Evolutionary conservation across 306 rosid genomes (phyloP).

Genomic region (Malus orientalis): DNA sequence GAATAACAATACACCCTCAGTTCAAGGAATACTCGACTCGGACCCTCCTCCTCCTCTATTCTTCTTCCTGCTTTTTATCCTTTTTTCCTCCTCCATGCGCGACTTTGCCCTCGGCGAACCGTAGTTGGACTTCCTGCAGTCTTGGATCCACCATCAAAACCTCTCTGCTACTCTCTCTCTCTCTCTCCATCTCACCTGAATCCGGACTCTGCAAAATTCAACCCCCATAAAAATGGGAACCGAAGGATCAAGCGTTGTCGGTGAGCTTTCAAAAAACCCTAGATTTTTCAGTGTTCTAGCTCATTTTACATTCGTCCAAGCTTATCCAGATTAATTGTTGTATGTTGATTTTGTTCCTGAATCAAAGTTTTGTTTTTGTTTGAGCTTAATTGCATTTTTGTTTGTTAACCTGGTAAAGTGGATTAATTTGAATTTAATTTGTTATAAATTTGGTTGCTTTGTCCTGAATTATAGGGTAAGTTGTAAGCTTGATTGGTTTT

Average conservation of each 20-base stretch:
- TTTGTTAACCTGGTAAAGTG: too few species aligned
- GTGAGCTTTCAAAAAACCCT: slow-evolving; percentile 31
- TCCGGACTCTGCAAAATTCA: slow-evolving; percentile 10
- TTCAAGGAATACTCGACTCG: background rate
- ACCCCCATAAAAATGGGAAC: slow-evolving; percentile 46
- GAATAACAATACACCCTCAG: background rate
- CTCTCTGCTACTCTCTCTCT: background rate
- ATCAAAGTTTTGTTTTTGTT: background rate
- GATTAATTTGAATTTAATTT: background rate
- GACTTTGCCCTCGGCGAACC: slow-evolving; percentile 3
- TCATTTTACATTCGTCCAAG: background rate
- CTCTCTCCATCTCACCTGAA: background rate
- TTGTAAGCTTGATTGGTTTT: background rate
- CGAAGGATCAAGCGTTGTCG: slow-evolving; percentile 75
- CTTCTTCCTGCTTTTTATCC: background rate
- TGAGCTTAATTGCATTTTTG: too few species aligned
- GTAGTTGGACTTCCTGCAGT: slow-evolving; percentile 12
- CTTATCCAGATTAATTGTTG: background rate
- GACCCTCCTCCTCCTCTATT: background rate
- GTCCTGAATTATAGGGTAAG: background rate
- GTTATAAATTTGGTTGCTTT: background rate
- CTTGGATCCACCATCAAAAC: background rate
- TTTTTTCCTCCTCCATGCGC: background rate
- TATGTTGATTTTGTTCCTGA: background rate
- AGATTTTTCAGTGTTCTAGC: background rate